Conservation (phyloP, 495 filamentous ascomycete species). For the Zalerion maritima region DNA sequence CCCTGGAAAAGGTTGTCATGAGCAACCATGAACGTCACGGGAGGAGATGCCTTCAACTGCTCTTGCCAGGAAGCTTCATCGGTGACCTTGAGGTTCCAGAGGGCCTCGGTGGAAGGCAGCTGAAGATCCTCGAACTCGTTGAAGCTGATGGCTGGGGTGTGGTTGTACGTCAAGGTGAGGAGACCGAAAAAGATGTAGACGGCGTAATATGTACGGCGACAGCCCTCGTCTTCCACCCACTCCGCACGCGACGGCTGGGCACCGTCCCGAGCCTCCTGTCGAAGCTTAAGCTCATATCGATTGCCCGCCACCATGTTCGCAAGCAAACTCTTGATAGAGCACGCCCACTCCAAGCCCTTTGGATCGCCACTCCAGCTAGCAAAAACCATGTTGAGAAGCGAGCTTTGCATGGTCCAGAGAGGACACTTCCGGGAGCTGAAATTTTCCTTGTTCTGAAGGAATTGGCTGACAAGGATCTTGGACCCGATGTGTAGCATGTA, state of each 20-base stretch:
- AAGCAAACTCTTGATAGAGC: constrained; percentile 92
- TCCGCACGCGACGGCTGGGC: constrained; percentile 64
- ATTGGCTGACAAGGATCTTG: constrained; percentile 91
- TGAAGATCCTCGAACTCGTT: constrained; percentile 92
- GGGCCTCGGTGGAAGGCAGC: constrained; percentile 81
- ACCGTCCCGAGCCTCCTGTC: constrained; percentile 75
- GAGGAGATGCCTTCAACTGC: constrained; percentile 49
- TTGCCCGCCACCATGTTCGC: constrained; percentile 99
- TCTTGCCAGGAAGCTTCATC: constrained; percentile 80
- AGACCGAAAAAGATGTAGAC: constrained; percentile 99
- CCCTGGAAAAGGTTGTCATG: constrained; percentile 92
- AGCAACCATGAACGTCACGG: constrained; percentile 78
- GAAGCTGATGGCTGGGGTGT: constrained; percentile 92
- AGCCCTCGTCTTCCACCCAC: constrained; percentile 95
- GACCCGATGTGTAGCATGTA: constrained; percentile 95
- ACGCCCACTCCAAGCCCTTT: constrained; percentile 96
- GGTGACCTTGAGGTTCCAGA: constrained; percentile 76
- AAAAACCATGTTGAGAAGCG: constrained; percentile 95
- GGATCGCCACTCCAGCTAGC: constrained; percentile 98
- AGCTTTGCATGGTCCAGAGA: constrained; percentile 93
- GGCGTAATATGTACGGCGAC: constrained; percentile 94
- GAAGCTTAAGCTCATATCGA: constrained; percentile 85
- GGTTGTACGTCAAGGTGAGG: constrained; percentile 91
- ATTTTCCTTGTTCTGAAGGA: constrained; percentile 93
- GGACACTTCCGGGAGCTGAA: constrained; percentile 98